A percentile compares a stretch with the other conserved stretches of the same genome.
phyloP scores from a whole-genome alignment of 768 basidiomycete genomes.

The Mrakia hoshinonis region DNA sequence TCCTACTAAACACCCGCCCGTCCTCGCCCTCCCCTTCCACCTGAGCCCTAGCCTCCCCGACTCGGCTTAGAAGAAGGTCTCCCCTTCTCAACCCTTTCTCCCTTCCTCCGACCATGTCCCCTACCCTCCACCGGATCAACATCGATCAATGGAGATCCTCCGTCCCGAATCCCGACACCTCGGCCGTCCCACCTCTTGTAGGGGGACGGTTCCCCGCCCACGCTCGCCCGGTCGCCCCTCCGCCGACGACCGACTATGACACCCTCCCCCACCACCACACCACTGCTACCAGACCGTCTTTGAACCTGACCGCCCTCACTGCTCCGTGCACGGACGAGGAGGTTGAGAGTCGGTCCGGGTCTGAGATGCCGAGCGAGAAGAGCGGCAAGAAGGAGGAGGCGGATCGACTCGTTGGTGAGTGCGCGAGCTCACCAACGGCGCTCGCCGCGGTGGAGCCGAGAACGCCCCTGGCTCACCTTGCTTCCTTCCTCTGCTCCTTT shows the following conservation, averaged over 20 bases:
- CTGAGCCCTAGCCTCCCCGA: slow-evolving; percentile 18
- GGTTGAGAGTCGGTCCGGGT: neutral
- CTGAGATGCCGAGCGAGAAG: slow-evolving; percentile 1
- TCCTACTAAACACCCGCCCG: slow-evolving; percentile 24
- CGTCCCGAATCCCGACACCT: neutral
- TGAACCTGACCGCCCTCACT: neutral
- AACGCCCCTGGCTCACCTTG: neutral
- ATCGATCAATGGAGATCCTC: slow-evolving; percentile 26
- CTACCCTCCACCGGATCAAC: slow-evolving; percentile 14
- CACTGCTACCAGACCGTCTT: slow-evolving; percentile 7
- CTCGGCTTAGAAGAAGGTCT: slow-evolving; percentile 27
- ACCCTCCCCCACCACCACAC: neutral
- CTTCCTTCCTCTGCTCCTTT: neutral
- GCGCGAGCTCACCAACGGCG: neutral
- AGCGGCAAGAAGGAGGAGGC: slow-evolving; percentile 25
- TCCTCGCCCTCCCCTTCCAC: slow-evolving; percentile 22
- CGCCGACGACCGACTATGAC: neutral
- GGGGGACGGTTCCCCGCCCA: slow-evolving; percentile 12
- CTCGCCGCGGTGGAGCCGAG: neutral
- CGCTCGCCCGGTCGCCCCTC: neutral
- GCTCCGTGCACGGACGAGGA: neutral
- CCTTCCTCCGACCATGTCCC: neutral
- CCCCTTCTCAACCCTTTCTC: neutral
- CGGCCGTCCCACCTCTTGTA: slow-evolving; percentile 9
- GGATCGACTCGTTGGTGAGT: slow-evolving; percentile 28